A percentile compares a stretch with the other conserved stretches of the same genome.
These are phyloP conservation scores for Fusarium scirpi DNA, from an alignment of 2,329 filamentous ascomycete species.

Conservation along the genomic window DNA sequence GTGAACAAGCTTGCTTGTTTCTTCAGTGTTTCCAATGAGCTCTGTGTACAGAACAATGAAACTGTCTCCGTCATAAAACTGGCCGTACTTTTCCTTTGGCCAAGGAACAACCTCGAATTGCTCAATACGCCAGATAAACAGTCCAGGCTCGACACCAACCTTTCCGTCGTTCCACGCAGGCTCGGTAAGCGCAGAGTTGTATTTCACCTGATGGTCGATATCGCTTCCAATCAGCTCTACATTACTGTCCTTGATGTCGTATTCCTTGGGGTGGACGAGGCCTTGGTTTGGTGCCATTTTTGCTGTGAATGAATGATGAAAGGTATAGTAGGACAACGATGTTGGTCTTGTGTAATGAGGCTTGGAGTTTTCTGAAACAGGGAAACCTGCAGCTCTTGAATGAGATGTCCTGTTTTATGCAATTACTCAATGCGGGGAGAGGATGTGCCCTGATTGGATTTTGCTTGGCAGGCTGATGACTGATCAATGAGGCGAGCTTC, in stretches of 20 bases:
- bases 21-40: slow-evolving; percentile 61
- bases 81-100: slow-evolving; percentile 67
- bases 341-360: background rate
- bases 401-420: slow-evolving; percentile 12
- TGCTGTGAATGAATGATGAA: background rate
- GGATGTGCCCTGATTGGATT: slow-evolving; percentile 38
- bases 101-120: slow-evolving; percentile 73
- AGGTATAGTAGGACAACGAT: background rate
- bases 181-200: slow-evolving; percentile 72
- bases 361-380: slow-evolving; percentile 19
- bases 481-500: slow-evolving; percentile 26
- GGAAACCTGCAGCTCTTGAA: background rate
- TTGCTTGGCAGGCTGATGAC: slow-evolving; percentile 28
- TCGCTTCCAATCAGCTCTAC: slow-evolving; percentile 73
- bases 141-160: slow-evolving; percentile 65
- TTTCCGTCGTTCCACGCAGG: slow-evolving; percentile 74
- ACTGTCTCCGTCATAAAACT: slow-evolving; percentile 76
- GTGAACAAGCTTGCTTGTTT: slow-evolving; percentile 63
- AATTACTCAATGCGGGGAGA: slow-evolving; percentile 40
- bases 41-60: slow-evolving; percentile 74
- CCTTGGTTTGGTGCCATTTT: slow-evolving; percentile 72
- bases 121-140: slow-evolving; percentile 75
- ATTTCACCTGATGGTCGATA: slow-evolving; percentile 76
- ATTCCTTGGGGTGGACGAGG: slow-evolving; percentile 71
- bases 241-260: slow-evolving; percentile 76